These are phyloP conservation scores for Phlegmacium glaucopus DNA, from an alignment of 768 basidiomycete species.

Conservation along the genomic window DNA sequence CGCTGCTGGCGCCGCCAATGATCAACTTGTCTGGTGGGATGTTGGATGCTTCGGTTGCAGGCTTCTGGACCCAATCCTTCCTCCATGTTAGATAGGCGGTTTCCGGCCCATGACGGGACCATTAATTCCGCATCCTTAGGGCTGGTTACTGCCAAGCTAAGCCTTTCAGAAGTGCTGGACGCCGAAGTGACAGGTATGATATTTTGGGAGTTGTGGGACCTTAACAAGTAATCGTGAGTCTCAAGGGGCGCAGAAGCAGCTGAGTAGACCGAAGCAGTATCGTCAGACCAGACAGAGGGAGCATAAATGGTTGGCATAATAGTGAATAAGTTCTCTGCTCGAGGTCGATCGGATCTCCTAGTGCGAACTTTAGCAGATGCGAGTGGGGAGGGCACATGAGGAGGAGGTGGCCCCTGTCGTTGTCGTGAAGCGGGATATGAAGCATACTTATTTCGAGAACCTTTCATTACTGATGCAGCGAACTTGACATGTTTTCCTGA, in stretches of 20 bases:
- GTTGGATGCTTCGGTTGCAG: no score
- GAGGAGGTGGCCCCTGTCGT: not conserved
- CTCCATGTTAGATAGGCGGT: no score
- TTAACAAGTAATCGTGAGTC: not conserved
- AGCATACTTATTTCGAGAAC: no score
- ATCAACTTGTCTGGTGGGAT: no score
- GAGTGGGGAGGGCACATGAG: not conserved
- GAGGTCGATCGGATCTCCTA: no score
- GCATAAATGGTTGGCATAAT: not conserved
- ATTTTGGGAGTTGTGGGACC: not conserved
- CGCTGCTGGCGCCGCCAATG: no score
- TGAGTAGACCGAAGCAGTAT: not conserved
- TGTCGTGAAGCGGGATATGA: not conserved
- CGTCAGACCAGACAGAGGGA: not conserved
- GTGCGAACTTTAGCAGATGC: not conserved
- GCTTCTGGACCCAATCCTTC: no score
- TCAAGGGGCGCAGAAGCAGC: not conserved
- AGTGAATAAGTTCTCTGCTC: not conserved
- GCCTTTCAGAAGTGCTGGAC: no score
- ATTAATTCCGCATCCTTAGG: no score
- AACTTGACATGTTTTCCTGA: not conserved
- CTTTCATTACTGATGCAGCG: not conserved
- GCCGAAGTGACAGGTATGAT: no score
- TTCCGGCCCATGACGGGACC: no score
- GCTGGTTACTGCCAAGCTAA: no score